Evolutionary conservation across 768 basidiomycete genomes (phyloP).

Genomic region (Rhizopogon sp.): DNA sequence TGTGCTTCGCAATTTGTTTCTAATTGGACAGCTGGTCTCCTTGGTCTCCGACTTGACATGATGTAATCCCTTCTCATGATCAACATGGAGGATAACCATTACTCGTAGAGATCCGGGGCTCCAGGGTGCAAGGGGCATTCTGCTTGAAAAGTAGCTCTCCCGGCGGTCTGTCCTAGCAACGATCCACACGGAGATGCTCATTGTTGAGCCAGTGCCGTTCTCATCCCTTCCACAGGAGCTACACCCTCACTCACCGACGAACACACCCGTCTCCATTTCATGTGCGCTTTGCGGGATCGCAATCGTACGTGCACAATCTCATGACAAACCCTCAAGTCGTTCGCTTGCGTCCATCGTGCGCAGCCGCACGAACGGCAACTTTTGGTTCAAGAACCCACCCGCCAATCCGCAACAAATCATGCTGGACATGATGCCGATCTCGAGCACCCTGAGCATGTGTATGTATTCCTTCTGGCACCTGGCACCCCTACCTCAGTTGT

Average conservation of each 20-base stretch:
- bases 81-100: too few species aligned
- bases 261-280: slow-evolving; percentile 41
- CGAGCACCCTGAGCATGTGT: slow-evolving; percentile 42
- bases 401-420: slow-evolving; percentile 24
- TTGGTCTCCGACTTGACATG: too few species aligned
- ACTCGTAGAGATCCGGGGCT: too few species aligned
- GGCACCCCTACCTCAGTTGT: slow-evolving; percentile 21
- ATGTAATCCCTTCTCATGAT: too few species aligned
- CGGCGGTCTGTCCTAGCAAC: slow-evolving; percentile 79
- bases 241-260: slow-evolving; percentile 40
- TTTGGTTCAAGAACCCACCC: slow-evolving; percentile 54
- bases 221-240: slow-evolving; percentile 52
- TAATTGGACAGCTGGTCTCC: too few species aligned
- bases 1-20: too few species aligned
- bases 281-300: slow-evolving; percentile 75
- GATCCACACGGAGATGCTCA: slow-evolving; percentile 82
- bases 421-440: slow-evolving; percentile 11
- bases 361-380: slow-evolving; percentile 45
- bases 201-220: slow-evolving; percentile 80
- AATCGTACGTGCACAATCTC: slow-evolving; percentile 35
- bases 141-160: slow-evolving; percentile 38
- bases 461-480: slow-evolving; percentile 60
- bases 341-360: slow-evolving; percentile 25
- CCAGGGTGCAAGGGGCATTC: too few species aligned
- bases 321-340: slow-evolving; percentile 26